Evolutionary conservation across 768 basidiomycete species (phyloP), one percentile per base, ranked within the genome.

Genomic region (Tricholoma furcatifolium): DNA sequence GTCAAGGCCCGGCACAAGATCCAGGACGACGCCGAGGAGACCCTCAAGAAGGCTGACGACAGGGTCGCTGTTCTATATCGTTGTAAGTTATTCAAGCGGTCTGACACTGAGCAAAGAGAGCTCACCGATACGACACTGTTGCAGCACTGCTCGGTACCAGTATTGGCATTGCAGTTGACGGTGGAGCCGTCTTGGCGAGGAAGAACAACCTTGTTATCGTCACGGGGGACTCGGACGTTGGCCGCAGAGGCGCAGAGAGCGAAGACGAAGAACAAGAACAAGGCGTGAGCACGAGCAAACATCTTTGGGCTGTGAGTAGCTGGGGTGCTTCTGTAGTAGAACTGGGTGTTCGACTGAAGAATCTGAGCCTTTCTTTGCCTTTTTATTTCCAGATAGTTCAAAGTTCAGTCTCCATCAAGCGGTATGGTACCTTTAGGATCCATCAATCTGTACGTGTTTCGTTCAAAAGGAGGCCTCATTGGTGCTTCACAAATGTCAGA

Each of bases 191-290:
- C 8, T 4, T 30, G 45, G 12, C 32, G n/a, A n/a, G n/a, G n/a
- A n/a, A n/a, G n/a, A n/a, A n/a, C n/a, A n/a, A n/a, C n/a, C n/a
- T n/a, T n/a, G n/a, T n/a, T 42, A 14, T n/a, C 47, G 36, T 55
- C 53, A 40, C 36, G 43, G 44, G 21, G 51, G 35, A 39, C 39
- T 23, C 18, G 14, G 20, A 57, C 43, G 21, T 18, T 56, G n/a
- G 55, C 53, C 34, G 52, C 52, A 24, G 53, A 54, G 27, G 53
- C 55, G 47, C 55, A 57, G 53, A 60, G 43, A 24, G 53, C 55
- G 47, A 60, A 38, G 54, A 50, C 14, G 32, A 59, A 38, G 30
- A 53, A 43, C 35, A 55, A 48, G 51, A 43, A 57, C 15, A 57
- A 30, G 35, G 50, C 24, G 30, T 45, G 38, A 36, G 49, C 15